phyloP scores from a whole-genome alignment of 805 yeast genomes.

The Metschnikowia santaceciliae region DNA sequence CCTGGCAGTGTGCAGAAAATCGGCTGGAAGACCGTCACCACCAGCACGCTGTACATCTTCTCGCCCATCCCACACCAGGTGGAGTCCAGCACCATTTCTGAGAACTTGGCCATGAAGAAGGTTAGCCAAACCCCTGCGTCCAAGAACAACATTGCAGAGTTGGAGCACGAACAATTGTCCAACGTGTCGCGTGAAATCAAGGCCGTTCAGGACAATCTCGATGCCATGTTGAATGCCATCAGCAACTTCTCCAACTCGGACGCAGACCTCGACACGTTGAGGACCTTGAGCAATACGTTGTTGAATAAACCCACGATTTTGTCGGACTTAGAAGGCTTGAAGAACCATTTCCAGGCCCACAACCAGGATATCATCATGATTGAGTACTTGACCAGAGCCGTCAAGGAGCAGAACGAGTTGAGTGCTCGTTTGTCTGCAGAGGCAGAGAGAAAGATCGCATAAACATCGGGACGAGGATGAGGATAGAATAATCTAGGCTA shows the following conservation, averaged over 20 bases:
- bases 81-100: conserved; percentile 47
- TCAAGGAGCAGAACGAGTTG: conserved; percentile 79
- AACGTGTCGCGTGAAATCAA: conserved; percentile 45
- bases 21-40: conserved; percentile 38
- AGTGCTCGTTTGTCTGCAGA: conserved; percentile 66
- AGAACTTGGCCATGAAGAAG: conserved; percentile 52
- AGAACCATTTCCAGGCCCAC: conserved; percentile 61
- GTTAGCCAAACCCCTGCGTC: conserved; percentile 34
- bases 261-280: conserved; percentile 59
- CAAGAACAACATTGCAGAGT: conserved; percentile 23
- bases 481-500: conserved; percentile 3
- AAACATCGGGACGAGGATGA: not conserved
- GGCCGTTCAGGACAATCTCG: conserved; percentile 45
- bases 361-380: conserved; percentile 78
- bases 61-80: conserved; percentile 71
- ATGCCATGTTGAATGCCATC: conserved; percentile 47
- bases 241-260: conserved; percentile 36
- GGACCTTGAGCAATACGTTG: conserved; percentile 57
- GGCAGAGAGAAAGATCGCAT: conserved; percentile 20
- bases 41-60: conserved; percentile 53
- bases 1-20: conserved; percentile 35
- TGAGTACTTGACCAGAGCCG: conserved; percentile 76
- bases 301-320: conserved; percentile 49
- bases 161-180: conserved; percentile 34
- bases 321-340: conserved; percentile 49